A percentile compares a stretch with the other conserved stretches of the same genome.
phyloP scores from a whole-genome alignment of 345 rosid species.

The Psidium friedrichsthalianum region DNA sequence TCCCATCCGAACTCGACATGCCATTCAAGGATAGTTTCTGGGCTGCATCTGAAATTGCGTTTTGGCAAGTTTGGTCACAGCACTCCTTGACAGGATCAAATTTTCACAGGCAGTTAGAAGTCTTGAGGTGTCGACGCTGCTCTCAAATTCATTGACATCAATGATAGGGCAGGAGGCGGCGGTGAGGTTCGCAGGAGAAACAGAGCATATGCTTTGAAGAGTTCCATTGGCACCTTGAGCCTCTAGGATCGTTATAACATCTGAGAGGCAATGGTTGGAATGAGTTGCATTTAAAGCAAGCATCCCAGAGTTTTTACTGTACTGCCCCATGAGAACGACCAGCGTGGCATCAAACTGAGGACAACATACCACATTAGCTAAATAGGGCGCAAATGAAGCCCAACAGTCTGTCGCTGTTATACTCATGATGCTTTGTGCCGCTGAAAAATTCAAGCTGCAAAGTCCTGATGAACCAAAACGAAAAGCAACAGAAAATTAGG shows the following conservation, averaged over 20 bases:
- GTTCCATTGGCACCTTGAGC: conserved; percentile 36
- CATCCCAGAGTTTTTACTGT: conserved; percentile 31
- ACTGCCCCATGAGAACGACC: conserved; percentile 41
- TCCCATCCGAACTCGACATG: conserved; percentile 4
- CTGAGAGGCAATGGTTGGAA: conserved; percentile 43
- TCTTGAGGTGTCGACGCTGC: conserved; percentile 29
- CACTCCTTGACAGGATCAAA: conserved; percentile 45
- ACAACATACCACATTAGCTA: conserved; percentile 54
- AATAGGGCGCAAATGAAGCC: conserved; percentile 35
- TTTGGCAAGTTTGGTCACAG: conserved; percentile 43
- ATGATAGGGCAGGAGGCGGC: conserved; percentile 39
- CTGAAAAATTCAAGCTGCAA: conserved; percentile 34
- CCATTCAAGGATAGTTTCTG: conserved; percentile 22
- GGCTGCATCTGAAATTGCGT: conserved; percentile 39
- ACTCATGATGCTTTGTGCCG: conserved; percentile 28
- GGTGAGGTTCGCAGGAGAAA: conserved; percentile 33
- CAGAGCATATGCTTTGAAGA: conserved; percentile 28
- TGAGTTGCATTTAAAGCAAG: conserved; percentile 28
- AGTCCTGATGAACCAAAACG: conserved; percentile 20
- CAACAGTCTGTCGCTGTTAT: conserved; percentile 42
- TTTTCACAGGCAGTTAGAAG: conserved; percentile 39
- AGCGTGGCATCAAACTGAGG: conserved; percentile 51
- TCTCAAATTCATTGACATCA: conserved; percentile 34
- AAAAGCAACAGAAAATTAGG: neutral
- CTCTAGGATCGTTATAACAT: conserved; percentile 35